phyloP scores from a whole-genome alignment of 129 eudicot genomes.

The Flaveria bidentis region DNA sequence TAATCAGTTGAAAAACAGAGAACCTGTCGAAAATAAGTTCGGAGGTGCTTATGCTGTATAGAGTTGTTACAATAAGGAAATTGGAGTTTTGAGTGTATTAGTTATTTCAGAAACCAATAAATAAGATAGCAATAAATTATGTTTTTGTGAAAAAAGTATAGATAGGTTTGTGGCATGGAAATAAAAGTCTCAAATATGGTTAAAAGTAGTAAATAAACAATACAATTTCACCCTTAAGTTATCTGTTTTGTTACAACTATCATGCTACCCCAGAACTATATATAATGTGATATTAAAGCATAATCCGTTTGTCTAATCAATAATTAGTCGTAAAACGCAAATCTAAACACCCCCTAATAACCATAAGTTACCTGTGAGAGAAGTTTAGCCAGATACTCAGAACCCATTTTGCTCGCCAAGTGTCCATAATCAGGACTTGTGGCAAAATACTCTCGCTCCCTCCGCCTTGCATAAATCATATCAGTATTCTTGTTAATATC shows the following conservation, averaged over 20 bases:
- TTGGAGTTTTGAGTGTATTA: background rate
- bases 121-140: background rate
- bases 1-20: background rate
- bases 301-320: background rate
- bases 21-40: background rate
- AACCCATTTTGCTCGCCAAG: conserved; percentile 58
- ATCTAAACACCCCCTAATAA: background rate
- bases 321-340: background rate
- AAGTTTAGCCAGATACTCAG: conserved; percentile 66
- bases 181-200: background rate
- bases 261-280: background rate
- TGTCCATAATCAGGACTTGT: conserved; percentile 59
- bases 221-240: background rate
- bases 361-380: conserved; percentile 47
- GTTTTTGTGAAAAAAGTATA: background rate
- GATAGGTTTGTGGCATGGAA: conserved; percentile 5
- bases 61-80: background rate
- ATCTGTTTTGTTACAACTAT: background rate
- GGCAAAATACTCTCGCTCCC: conserved; percentile 64
- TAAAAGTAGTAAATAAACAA: background rate
- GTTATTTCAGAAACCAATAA: background rate
- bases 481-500: conserved; percentile 59
- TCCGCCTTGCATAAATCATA: conserved; percentile 53
- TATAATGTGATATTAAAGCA: conserved; percentile 15
- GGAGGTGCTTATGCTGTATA: background rate